phyloP scores from a whole-genome alignment of 1,284 basidiomycete species.

The Heterobasidion parviporum region DNA sequence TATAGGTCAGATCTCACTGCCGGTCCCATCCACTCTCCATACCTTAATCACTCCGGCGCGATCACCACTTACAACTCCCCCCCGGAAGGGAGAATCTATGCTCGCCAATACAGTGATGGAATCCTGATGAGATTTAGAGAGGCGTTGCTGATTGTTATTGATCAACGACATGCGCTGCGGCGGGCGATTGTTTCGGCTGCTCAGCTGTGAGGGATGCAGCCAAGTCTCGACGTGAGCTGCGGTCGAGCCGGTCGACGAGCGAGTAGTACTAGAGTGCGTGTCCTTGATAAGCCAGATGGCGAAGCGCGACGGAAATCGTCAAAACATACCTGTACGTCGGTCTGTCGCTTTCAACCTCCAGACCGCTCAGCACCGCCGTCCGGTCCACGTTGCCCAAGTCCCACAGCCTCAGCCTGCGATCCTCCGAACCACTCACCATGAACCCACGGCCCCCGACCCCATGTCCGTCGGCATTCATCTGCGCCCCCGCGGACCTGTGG shows the following conservation, averaged over 20 bases:
- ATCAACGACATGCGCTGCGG: slow-evolving; percentile 72
- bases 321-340: slow-evolving; percentile 55
- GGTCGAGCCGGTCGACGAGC: slow-evolving; percentile 3
- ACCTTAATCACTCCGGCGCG: slow-evolving; percentile 75
- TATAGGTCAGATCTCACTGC: no score
- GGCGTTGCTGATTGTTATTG: slow-evolving; percentile 69
- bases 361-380: slow-evolving; percentile 66
- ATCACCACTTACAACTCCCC: slow-evolving; percentile 83
- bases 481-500: slow-evolving; percentile 48
- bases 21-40: slow-evolving; percentile 54
- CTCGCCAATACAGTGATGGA: slow-evolving; percentile 74
- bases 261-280: slow-evolving; percentile 2
- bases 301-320: neutral
- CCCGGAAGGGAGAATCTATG: slow-evolving; percentile 82
- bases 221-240: slow-evolving; percentile 58
- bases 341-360: slow-evolving; percentile 59
- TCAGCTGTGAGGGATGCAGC: slow-evolving; percentile 33
- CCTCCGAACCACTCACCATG: slow-evolving; percentile 76
- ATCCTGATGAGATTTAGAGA: slow-evolving; percentile 77
- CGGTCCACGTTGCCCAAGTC: slow-evolving; percentile 67
- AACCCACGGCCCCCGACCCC: slow-evolving; percentile 49
- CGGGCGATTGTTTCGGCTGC: slow-evolving; percentile 52
- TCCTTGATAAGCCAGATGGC: neutral
- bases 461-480: slow-evolving; percentile 32
- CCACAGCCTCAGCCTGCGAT: slow-evolving; percentile 77